These are phyloP conservation scores for Russula emetica DNA, from an alignment of 768 basidiomycete genomes.

Conservation along the genomic window DNA sequence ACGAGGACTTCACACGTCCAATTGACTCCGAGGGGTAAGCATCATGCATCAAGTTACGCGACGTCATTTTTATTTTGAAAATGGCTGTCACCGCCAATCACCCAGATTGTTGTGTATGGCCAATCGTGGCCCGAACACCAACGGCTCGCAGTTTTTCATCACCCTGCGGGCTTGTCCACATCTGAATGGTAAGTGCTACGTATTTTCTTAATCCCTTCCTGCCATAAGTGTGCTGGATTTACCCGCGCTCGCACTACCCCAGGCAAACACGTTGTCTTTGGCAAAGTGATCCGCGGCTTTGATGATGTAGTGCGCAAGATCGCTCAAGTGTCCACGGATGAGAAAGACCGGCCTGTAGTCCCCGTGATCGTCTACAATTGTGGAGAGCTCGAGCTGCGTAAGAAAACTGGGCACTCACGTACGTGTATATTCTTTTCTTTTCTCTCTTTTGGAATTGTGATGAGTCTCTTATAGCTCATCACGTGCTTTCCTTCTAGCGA, in stretches of 20 bases:
- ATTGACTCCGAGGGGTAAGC: conserved; percentile 59
- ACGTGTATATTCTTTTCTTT: conserved; percentile 17
- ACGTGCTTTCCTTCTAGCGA: conserved; percentile 1
- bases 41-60: neutral
- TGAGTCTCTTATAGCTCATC: conserved; percentile 1
- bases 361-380: conserved; percentile 71
- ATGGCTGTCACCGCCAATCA: neutral
- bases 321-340: conserved; percentile 62
- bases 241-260: conserved; percentile 18
- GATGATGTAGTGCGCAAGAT: conserved; percentile 57
- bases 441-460: neutral
- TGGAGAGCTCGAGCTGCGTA: conserved; percentile 77
- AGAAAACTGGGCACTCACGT: conserved; percentile 32
- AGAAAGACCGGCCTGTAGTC: conserved; percentile 64
- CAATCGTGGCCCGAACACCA: conserved; percentile 79
- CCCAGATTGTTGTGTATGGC: conserved; percentile 83
- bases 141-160: conserved; percentile 84
- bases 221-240: conserved; percentile 37
- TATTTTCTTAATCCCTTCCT: conserved; percentile 32
- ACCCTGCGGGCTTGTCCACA: conserved; percentile 74
- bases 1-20: conserved; percentile 65
- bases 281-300: conserved; percentile 53
- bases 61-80: neutral
- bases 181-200: conserved; percentile 54
- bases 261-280: conserved; percentile 60